Percentiles rank a stretch among this genome's conserved stretches.
These are phyloP conservation scores for Monilinia polystroma DNA, from an alignment of 2,329 filamentous ascomycete species.

Conservation along the genomic window DNA sequence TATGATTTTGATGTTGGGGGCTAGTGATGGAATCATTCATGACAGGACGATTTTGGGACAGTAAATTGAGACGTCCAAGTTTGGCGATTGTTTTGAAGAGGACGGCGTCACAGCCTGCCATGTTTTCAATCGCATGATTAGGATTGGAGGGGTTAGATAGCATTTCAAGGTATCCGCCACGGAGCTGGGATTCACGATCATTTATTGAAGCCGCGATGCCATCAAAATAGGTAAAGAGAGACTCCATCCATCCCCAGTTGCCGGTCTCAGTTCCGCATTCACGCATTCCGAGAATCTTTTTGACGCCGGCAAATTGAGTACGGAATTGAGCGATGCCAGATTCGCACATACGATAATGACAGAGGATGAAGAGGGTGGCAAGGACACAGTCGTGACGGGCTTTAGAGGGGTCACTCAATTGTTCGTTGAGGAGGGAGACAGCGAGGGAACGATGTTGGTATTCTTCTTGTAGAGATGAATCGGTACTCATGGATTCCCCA, in stretches of 20 bases:
- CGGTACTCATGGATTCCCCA: conserved; percentile 48
- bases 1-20: conserved; percentile 29
- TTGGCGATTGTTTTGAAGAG: conserved; percentile 84
- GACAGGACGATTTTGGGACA: conserved; percentile 68
- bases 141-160: conserved; percentile 61
- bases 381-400: conserved; percentile 84
- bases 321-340: conserved; percentile 91
- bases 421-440: conserved; percentile 78
- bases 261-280: conserved; percentile 58
- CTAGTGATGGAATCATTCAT: conserved; percentile 45
- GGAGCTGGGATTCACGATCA: conserved; percentile 81
- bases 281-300: conserved; percentile 80
- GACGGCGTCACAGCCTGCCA: conserved; percentile 81
- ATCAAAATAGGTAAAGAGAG: conserved; percentile 92
- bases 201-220: conserved; percentile 91
- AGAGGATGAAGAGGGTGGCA: conserved; percentile 82
- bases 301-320: conserved; percentile 88
- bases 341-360: conserved; percentile 90
- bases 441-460: conserved; percentile 79
- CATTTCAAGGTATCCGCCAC: conserved; percentile 61
- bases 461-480: conserved; percentile 69
- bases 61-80: conserved; percentile 78
- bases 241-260: conserved; percentile 85
- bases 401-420: conserved; percentile 72
- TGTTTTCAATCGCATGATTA: conserved; percentile 65